Percentiles rank a stretch among this genome's conserved stretches.
phyloP scores from a whole-genome alignment of 768 basidiomycete genomes.

The Tephrocybe sp. region DNA sequence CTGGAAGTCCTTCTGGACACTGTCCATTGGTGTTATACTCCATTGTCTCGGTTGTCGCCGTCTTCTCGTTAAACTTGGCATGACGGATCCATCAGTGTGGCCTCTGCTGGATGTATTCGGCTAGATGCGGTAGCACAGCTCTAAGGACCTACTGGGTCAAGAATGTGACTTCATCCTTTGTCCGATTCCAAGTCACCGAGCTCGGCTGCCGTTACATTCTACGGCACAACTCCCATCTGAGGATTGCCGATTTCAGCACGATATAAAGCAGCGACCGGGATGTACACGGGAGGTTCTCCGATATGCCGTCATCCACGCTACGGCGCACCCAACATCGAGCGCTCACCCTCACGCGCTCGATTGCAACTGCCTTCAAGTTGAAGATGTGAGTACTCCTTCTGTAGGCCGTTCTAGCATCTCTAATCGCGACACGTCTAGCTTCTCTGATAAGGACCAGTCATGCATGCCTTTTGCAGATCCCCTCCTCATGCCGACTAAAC shows the following conservation, averaged over 20 bases:
- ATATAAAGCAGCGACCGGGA: slow-evolving; percentile 18
- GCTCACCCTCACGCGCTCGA: slow-evolving; percentile 48
- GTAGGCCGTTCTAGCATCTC: background rate
- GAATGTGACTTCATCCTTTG: slow-evolving; percentile 13
- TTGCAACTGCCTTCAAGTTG: slow-evolving; percentile 47
- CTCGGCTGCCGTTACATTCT: slow-evolving; percentile 16
- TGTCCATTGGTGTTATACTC: background rate
- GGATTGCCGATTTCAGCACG: slow-evolving; percentile 6
- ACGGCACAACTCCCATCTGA: slow-evolving; percentile 11
- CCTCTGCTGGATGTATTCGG: background rate
- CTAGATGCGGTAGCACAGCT: slow-evolving; percentile 13
- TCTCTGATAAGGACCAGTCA: slow-evolving; percentile 9
- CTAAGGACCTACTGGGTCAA: slow-evolving; percentile 7
- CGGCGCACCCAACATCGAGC: slow-evolving; percentile 48
- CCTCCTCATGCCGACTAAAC: slow-evolving; percentile 10
- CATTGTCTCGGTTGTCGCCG: slow-evolving; percentile 13
- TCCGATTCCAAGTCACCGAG: slow-evolving; percentile 17
- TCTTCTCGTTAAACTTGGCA: slow-evolving; percentile 5
- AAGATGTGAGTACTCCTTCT: slow-evolving; percentile 24
- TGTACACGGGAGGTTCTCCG: slow-evolving; percentile 6
- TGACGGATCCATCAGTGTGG: slow-evolving; percentile 1
- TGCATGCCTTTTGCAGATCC: slow-evolving; percentile 16
- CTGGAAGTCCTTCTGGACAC: too few relatives aligned
- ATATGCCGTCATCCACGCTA: slow-evolving; percentile 32
- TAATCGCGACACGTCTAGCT: slow-evolving; percentile 9